A percentile compares a stretch with the other conserved stretches of the same genome.
phyloP scores from a whole-genome alignment of 176 grass and related monocot species.

The bread wheat (Triticum aestivum) region IWGSC_CS_RefSeq_v2.1 NC_057810.1:561158179-561158678 shows the following conservation, averaged over 20 bases:
- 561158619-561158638: neutral
- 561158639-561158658: neutral
- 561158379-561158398: neutral
- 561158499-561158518: neutral
- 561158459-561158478: neutral
- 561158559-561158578: neutral
- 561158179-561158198: constrained; percentile 61
- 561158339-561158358: neutral
- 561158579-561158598: neutral
- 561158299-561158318: constrained; percentile 67
- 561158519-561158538: neutral
- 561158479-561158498: neutral
- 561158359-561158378: neutral
- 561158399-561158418: neutral
- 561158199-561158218: constrained; percentile 68
- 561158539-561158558: neutral
- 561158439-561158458: neutral
- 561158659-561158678: neutral
- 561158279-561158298: constrained; percentile 72
- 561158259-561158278: constrained; percentile 70
- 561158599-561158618: neutral
- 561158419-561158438: neutral
- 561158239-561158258: constrained; percentile 76
- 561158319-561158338: constrained; percentile 58
- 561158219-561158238: constrained; percentile 80